Conservation (phyloP, 345 rosid species). For the Hypericum perforatum region DNA sequence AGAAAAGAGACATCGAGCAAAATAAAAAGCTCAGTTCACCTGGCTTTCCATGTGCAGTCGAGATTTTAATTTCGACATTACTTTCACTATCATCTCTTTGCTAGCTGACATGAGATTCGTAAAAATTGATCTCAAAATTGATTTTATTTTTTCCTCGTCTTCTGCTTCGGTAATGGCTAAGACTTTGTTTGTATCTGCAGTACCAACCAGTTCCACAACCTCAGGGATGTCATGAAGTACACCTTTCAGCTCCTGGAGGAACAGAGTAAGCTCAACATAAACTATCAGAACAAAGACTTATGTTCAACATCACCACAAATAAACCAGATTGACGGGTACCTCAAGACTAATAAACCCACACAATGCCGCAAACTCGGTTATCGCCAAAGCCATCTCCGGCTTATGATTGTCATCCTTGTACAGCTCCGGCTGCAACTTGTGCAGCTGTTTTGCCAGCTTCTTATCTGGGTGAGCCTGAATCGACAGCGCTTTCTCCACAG, state of each 20-base stretch:
- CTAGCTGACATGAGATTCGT: slow-evolving; percentile 77
- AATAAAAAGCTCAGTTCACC: slow-evolving; percentile 27
- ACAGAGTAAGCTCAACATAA: neutral
- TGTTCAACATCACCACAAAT: no score
- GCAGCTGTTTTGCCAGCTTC: slow-evolving; percentile 57
- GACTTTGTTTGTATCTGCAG: slow-evolving; percentile 39
- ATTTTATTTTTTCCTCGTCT: slow-evolving; percentile 42
- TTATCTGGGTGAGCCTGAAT: slow-evolving; percentile 98
- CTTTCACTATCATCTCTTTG: slow-evolving; percentile 50
- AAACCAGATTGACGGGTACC: slow-evolving; percentile 28
- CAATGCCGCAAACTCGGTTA: slow-evolving; percentile 84
- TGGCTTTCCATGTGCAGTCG: slow-evolving; percentile 55
- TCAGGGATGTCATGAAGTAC: slow-evolving; percentile 72
- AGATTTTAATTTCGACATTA: slow-evolving; percentile 44
- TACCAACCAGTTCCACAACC: slow-evolving; percentile 69
- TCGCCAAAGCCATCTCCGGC: slow-evolving; percentile 98
- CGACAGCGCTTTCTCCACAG: slow-evolving; percentile 81
- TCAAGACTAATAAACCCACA: slow-evolving; percentile 70
- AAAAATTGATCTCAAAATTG: slow-evolving; percentile 54
- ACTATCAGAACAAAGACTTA: neutral
- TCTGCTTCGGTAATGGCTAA: slow-evolving; percentile 39
- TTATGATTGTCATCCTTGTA: slow-evolving; percentile 91
- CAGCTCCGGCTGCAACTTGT: slow-evolving; percentile 59
- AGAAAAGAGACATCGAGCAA: neutral
- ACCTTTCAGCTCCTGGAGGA: slow-evolving; percentile 69